A percentile compares a stretch with the other conserved stretches of the same genome.
Conservation (phyloP, 305 asterid genomes). For the Plantago coronopus region DNA sequence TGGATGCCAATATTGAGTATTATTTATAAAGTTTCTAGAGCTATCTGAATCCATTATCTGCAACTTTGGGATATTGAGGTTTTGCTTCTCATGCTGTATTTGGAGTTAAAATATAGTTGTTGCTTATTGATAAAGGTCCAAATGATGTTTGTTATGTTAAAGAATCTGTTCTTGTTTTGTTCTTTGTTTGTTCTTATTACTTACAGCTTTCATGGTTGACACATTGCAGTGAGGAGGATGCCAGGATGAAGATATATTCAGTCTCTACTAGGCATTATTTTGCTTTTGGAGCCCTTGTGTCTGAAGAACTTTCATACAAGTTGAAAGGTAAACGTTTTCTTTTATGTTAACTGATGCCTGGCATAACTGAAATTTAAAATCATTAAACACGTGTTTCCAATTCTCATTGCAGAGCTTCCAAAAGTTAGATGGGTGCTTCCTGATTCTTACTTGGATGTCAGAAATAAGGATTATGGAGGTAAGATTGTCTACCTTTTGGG, state of each 20-base stretch:
- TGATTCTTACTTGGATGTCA: conserved; percentile 91
- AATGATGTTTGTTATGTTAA: not conserved
- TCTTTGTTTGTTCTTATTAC: not conserved
- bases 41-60: no score
- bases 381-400: conserved; percentile 5
- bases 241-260: conserved; percentile 85
- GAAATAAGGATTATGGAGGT: conserved; percentile 96
- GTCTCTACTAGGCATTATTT: conserved; percentile 81
- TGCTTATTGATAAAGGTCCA: not conserved
- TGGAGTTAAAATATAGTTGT: not conserved
- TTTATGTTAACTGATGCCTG: not conserved
- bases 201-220: not conserved
- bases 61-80: no score
- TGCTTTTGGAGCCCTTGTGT: conserved; percentile 96
- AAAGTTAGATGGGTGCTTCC: conserved; percentile 95
- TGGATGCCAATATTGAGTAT: no score
- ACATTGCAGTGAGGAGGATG: conserved; percentile 73
- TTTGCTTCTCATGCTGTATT: no score
- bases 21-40: no score
- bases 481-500: conserved; percentile 9
- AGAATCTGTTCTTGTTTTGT: not conserved
- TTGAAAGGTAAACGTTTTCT: conserved; percentile 49
- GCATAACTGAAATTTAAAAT: not conserved
- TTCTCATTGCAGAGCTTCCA: conserved; percentile 55
- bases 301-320: conserved; percentile 79